A percentile compares a stretch with the other conserved stretches of the same genome.
These are phyloP conservation scores for Wallacemonas sp. DNA, from an alignment of 208 protist genomes.

Conservation along the genomic window DNA sequence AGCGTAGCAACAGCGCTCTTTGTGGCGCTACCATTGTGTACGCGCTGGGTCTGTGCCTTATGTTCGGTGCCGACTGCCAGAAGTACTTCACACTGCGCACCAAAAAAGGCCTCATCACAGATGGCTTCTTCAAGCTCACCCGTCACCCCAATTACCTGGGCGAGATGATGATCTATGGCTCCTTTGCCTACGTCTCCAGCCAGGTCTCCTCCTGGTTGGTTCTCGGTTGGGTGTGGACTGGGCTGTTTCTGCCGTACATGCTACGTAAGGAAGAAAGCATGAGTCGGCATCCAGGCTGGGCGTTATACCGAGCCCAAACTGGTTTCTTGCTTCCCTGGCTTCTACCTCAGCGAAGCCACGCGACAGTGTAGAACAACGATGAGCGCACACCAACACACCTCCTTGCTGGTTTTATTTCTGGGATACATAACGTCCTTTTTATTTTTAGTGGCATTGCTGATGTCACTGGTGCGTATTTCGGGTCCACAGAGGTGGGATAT, in stretches of 20 bases:
- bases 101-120: constrained; percentile 72
- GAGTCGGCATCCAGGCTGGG: constrained; percentile 73
- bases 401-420: too few species aligned
- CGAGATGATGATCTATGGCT: constrained; percentile 88
- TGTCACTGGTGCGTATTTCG: too few species aligned
- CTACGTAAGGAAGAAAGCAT: constrained; percentile 75
- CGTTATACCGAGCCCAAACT: constrained; percentile 44
- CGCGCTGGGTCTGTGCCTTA: constrained; percentile 60
- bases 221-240: constrained; percentile 60
- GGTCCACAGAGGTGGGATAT: too few species aligned
- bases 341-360: constrained; percentile 12
- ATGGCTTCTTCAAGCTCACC: constrained; percentile 79
- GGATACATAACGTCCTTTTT: neutral
- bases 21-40: constrained; percentile 59
- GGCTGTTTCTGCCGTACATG: constrained; percentile 80
- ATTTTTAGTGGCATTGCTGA: neutral
- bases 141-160: constrained; percentile 89
- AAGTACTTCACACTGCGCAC: constrained; percentile 83
- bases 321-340: constrained; percentile 69
- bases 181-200: constrained; percentile 73
- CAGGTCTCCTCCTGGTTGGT: constrained; percentile 53
- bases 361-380: neutral
- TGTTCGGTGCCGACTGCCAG: constrained; percentile 78
- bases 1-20: constrained; percentile 49
- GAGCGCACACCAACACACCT: neutral